phyloP scores from a whole-genome alignment of 352 stramenopile genomes.

The Elongisporangium anandrum region DNA sequence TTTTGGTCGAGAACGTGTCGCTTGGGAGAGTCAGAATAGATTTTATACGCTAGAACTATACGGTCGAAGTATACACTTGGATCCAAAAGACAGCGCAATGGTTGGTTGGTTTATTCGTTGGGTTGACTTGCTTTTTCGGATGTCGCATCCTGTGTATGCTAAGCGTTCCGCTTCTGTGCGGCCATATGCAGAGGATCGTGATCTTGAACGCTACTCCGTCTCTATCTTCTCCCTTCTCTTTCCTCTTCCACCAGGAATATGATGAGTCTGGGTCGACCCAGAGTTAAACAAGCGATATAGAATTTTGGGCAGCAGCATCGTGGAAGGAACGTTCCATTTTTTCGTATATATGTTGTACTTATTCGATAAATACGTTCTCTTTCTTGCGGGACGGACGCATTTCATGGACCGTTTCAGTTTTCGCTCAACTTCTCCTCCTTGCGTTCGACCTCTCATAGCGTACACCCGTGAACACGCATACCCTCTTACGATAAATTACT shows the following conservation, averaged over 20 bases:
- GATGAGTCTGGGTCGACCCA: neutral
- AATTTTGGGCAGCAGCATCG: neutral
- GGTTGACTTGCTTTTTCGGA: neutral
- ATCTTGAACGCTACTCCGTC: neutral
- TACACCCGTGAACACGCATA: neutral
- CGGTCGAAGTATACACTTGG: neutral
- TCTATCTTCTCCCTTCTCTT: neutral
- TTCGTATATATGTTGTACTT: slow-evolving; percentile 1
- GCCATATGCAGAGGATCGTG: neutral
- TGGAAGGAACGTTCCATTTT: neutral
- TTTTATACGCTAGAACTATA: neutral
- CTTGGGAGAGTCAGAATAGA: neutral
- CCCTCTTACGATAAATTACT: neutral
- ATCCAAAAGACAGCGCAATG: neutral
- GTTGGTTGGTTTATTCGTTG: neutral
- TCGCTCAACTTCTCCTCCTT: neutral
- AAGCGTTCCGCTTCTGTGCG: neutral
- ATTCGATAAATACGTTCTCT: neutral
- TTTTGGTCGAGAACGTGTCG: neutral
- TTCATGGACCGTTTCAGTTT: neutral
- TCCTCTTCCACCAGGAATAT: neutral
- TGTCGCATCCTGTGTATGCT: neutral
- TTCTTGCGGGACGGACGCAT: neutral
- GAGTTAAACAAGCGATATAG: neutral
- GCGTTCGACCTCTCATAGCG: neutral